Percentiles rank a stretch among this genome's conserved stretches.
Evolutionary conservation across 2,329 filamentous ascomycete species (phyloP).

Genomic region (Calonectria hongkongensis): DNA sequence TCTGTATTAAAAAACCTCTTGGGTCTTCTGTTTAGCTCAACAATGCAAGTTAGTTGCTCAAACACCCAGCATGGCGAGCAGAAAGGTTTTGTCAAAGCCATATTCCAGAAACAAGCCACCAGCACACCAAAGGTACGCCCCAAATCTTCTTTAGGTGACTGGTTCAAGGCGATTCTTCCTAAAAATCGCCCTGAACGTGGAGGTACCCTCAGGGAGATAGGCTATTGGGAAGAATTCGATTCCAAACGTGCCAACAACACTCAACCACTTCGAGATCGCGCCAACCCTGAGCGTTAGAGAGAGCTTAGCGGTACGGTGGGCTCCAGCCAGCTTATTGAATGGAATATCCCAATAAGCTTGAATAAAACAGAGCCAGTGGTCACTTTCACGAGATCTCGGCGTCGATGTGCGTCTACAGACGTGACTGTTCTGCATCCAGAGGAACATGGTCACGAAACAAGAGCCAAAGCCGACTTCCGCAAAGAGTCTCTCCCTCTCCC

Average conservation of each 20-base stretch:
- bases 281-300: slow-evolving; percentile 39
- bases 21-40: not conserved
- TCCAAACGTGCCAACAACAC: slow-evolving; percentile 2
- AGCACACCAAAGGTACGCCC: slow-evolving; percentile 20
- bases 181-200: slow-evolving; percentile 70
- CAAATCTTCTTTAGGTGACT: slow-evolving; percentile 59
- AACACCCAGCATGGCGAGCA: not conserved
- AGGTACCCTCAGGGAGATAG: slow-evolving; percentile 63
- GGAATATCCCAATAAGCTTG: slow-evolving; percentile 60
- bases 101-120: slow-evolving; percentile 1
- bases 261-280: slow-evolving; percentile 28
- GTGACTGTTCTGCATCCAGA: not conserved
- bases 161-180: slow-evolving; percentile 68
- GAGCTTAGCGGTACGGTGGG: slow-evolving; percentile 47
- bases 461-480: not conserved
- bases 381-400: not conserved
- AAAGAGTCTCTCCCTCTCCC: not conserved
- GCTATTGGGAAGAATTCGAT: slow-evolving; percentile 57
- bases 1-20: not conserved
- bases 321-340: slow-evolving; percentile 58
- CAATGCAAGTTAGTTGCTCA: slow-evolving; percentile 1
- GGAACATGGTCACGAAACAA: slow-evolving; percentile 13
- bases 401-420: slow-evolving; percentile 1
- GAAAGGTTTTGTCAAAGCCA: not conserved
- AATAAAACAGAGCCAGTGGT: slow-evolving; percentile 30